Evolutionary conservation across 2,329 filamentous ascomycete genomes (phyloP), one percentile per base, ranked within the genome.

Genomic region (Teratosphaeria viscida): DNA sequence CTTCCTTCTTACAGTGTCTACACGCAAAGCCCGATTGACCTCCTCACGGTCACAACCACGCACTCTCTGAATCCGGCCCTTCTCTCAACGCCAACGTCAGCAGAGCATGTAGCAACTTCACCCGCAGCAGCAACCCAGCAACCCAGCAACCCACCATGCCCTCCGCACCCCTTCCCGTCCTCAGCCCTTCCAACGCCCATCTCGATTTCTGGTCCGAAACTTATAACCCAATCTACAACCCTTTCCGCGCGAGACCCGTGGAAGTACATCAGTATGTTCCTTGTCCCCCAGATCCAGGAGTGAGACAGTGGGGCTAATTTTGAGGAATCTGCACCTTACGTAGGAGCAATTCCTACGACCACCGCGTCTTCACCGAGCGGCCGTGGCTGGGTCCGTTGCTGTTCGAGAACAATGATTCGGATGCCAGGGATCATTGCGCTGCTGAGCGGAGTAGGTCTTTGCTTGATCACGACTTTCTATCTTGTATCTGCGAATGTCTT

Each of bases 361-460:
- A 72, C 55, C 63, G 63, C 54, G 76, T 80, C 2, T 89, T 90
- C 70, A 79, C 76, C 68, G 74, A 82, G 12, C 81, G 81, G 69
- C 88, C 88, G 0, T 73, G 86, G 49, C 74, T 88, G 47, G 86
- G 85, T 0, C 82, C 87, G 0, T 73, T 92, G 49, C 76, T 92
- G 11, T 89, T 92, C 72, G 83, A 88, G 64, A 92, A 92, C 65
- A 82, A 85, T 63, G 82, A 81, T 62, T 89, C 85, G 58, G 88
- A 91, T 71, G 87, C 87, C 58, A 78, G 88, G 57, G 88, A 92
- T 65, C 87, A 91, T 73, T 89, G 87, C 70, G 88, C 88, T 55
- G 90, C 90, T 63, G 88, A 92, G 74, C 77, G 88, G 72, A 91
- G 78, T 79, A 71, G 2, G 73, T 61, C 8, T 10, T 8, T 11